These are phyloP conservation scores for Rhodotorula sp. DNA, from an alignment of 1,284 basidiomycete species.

Conservation along the genomic window DNA sequence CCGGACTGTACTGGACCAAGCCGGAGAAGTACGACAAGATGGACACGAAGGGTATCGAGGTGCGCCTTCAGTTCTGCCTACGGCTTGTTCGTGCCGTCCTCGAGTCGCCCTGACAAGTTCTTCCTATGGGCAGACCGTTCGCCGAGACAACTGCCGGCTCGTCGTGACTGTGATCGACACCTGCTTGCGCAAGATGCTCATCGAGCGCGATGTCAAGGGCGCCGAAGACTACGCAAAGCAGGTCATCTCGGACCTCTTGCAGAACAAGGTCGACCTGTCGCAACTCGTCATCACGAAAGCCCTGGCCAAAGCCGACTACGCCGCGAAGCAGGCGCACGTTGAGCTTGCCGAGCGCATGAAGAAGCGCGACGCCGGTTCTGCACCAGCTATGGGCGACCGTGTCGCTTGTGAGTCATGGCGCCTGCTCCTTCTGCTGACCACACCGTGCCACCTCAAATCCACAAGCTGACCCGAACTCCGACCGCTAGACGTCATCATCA, in stretches of 20 bases:
- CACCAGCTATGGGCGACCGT: slow-evolving; percentile 87
- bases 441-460: background rate
- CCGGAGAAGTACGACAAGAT: slow-evolving; percentile 94
- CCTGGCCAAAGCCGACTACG: slow-evolving; percentile 81
- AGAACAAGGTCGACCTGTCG: slow-evolving; percentile 96
- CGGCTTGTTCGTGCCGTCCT: no score
- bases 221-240: slow-evolving; percentile 94
- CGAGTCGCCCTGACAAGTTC: no score
- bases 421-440: background rate
- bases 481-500: slow-evolving; percentile 76
- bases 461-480: background rate
- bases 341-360: slow-evolving; percentile 92
- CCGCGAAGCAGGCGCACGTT: slow-evolving; percentile 88
- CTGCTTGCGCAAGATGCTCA: slow-evolving; percentile 92
- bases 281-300: slow-evolving; percentile 97
- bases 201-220: slow-evolving; percentile 84
- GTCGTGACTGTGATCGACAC: slow-evolving; percentile 96
- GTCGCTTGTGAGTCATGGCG: slow-evolving; percentile 63
- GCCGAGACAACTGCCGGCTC: slow-evolving; percentile 90
- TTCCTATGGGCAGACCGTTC: slow-evolving; percentile 67
- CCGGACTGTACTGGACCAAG: slow-evolving; percentile 92
- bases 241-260: slow-evolving; percentile 84
- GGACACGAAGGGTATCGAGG: slow-evolving; percentile 98
- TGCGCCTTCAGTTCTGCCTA: no score
- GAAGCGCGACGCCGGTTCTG: slow-evolving; percentile 90